Evolutionary conservation across 2,329 filamentous ascomycete species (phyloP).

Genomic region (Talaromyces rugulosus): DNA sequence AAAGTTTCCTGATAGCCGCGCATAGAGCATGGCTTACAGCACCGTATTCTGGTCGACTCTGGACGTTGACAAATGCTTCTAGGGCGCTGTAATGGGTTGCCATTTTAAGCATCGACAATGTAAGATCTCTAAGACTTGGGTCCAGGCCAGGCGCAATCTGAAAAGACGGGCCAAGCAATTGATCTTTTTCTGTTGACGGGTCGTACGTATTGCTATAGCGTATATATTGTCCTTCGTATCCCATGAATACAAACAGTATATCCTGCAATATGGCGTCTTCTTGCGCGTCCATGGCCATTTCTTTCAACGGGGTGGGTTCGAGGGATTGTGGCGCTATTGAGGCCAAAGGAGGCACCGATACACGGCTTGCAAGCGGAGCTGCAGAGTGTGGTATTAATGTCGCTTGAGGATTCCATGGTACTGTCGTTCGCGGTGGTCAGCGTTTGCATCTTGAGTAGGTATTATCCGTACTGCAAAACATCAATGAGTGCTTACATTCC

Average conservation of each 20-base stretch:
- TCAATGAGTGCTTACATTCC: conserved; percentile 24
- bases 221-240: conserved; percentile 96
- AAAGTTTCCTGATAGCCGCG: conserved; percentile 83
- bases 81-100: conserved; percentile 89
- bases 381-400: conserved; percentile 66
- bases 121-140: conserved; percentile 83
- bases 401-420: conserved; percentile 74
- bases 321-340: conserved; percentile 66
- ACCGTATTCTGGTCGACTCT: conserved; percentile 88
- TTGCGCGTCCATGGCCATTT: conserved; percentile 74
- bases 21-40: conserved; percentile 94
- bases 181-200: conserved; percentile 78
- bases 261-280: conserved; percentile 87
- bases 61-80: conserved; percentile 89
- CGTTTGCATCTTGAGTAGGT: neutral
- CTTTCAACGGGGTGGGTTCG: conserved; percentile 63
- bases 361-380: conserved; percentile 67
- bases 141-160: conserved; percentile 79
- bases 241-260: conserved; percentile 92
- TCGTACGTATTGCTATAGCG: conserved; percentile 80
- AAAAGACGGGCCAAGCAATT: conserved; percentile 76
- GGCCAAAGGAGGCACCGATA: conserved; percentile 58
- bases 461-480: neutral
- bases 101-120: conserved; percentile 84
- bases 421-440: conserved; percentile 19